Base-by-base conservation (phyloP, 345 rosid genomes). In the Ailanthus altissimus region DNA sequence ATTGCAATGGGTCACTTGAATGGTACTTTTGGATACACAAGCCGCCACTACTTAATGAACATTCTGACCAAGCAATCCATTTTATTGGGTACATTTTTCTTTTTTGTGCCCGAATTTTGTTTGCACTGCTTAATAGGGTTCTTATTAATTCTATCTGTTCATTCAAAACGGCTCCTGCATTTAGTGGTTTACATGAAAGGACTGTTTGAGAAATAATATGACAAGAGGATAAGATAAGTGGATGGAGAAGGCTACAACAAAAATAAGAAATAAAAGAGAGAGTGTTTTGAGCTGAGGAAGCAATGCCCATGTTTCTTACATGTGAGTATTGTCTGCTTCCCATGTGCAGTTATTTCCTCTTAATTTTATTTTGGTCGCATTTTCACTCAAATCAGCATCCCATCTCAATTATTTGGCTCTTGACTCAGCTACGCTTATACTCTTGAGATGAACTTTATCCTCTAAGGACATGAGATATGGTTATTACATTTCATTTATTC, bases 321-420 rank as follows among this genome's bases (percentile, higher is more conserved):
- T 77, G 83, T 84, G 86, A 63, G 80, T 42, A 21, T 25, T 73
- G 84, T 86, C 82, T 60, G 76, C 78, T 47, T 71, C 81, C 81
- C 87, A 82, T 86, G 89, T 86, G 87, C 82, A 70, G 69, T 77
- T 46, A 74, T 63, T 61, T 74, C n/a, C 58, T 60, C 47, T 26
- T 45, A 47, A 10, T 54, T 1, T 32, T 32, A n/a, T 65, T 71
- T 76, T 74, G 36, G 12, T 15, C n/a, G 36, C 13, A 57, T 66
- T 58, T 45, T 57, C 45, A 36, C 36, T 58, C 57, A 62, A 53
- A 40, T 61, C 50, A 40, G 11, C n/a, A 68, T 59, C 54, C 62
- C 8, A n/a, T 36, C 15, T 9, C 25, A 23, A 13, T 25, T 20
- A 26, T 25, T 72, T 38, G 28, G 8, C 16, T 6, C 23, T n/a